Evolutionary conservation across 139 green algal genomes (phyloP).

Genomic region (Parachlorella kessleri): DNA sequence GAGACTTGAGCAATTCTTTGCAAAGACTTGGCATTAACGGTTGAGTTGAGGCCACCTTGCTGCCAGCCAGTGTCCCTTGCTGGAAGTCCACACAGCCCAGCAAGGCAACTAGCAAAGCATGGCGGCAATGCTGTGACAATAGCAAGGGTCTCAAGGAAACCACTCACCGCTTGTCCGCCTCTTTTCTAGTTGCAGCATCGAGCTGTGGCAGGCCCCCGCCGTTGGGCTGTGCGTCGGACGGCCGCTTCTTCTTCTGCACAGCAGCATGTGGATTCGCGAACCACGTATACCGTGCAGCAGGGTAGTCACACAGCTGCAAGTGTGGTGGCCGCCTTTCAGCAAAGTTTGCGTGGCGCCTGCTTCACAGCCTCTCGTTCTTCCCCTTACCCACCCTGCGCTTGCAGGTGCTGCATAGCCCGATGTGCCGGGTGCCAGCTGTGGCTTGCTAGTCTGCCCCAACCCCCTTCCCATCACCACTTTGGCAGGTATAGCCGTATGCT

Average conservation of each 20-base stretch:
- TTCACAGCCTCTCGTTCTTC: too few relatives aligned
- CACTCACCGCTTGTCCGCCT: not conserved
- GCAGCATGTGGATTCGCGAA: too few relatives aligned
- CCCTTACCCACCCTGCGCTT: not conserved
- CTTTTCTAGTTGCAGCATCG: not conserved
- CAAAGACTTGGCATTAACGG: too few relatives aligned
- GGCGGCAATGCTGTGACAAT: too few relatives aligned
- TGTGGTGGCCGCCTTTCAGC: not conserved
- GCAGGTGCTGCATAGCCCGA: not conserved
- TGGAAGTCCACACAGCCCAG: too few relatives aligned
- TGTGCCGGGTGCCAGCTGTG: too few relatives aligned
- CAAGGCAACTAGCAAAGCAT: too few relatives aligned
- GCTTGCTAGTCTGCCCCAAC: not conserved
- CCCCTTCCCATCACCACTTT: constrained; percentile 8
- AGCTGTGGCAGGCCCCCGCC: not conserved
- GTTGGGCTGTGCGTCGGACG: not conserved
- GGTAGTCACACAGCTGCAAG: not conserved
- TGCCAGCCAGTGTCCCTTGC: too few relatives aligned
- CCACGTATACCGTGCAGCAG: not conserved
- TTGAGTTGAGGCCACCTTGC: too few relatives aligned
- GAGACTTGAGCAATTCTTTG: too few relatives aligned
- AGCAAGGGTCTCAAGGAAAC: too few relatives aligned
- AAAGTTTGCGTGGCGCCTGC: too few relatives aligned
- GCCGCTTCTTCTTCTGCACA: not conserved
- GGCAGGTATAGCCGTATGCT: not conserved